Conservation (phyloP, 2,329 filamentous ascomycete genomes). For the Microdochium bolleyi region DNA sequence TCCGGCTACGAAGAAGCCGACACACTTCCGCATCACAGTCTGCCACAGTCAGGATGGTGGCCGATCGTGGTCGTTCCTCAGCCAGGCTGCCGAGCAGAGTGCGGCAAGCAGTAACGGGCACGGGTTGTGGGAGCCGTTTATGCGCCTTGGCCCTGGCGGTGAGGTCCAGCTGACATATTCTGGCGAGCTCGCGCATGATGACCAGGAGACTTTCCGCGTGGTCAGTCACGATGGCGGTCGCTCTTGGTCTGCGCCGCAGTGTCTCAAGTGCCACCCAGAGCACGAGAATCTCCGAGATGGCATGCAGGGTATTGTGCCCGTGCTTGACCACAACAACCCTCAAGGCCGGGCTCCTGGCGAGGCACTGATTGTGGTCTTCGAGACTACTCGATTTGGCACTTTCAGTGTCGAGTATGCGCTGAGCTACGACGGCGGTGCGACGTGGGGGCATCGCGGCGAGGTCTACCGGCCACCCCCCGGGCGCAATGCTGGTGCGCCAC, state of each 20-base stretch:
- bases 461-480: slow-evolving; percentile 28
- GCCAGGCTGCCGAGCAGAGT: neutral
- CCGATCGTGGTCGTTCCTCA: slow-evolving; percentile 6
- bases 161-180: slow-evolving; percentile 36
- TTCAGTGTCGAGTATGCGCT: slow-evolving; percentile 36
- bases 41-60: slow-evolving; percentile 36
- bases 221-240: slow-evolving; percentile 30
- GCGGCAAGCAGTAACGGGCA: slow-evolving; percentile 8
- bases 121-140: slow-evolving; percentile 42
- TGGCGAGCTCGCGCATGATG: slow-evolving; percentile 32
- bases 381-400: slow-evolving; percentile 30
- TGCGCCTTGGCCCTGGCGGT: slow-evolving; percentile 26
- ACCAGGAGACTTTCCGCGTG: slow-evolving; percentile 41
- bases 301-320: slow-evolving; percentile 32
- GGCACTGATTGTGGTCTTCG: slow-evolving; percentile 35
- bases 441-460: slow-evolving; percentile 29
- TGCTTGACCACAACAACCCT: slow-evolving; percentile 11
- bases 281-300: slow-evolving; percentile 29
- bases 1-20: slow-evolving; percentile 17
- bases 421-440: slow-evolving; percentile 33
- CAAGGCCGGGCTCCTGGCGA: slow-evolving; percentile 20
- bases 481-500: slow-evolving; percentile 34
- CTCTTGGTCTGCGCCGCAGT: slow-evolving; percentile 32
- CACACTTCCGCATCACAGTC: slow-evolving; percentile 40
- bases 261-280: slow-evolving; percentile 25